Base-by-base conservation (phyloP, 441 rosid genomes). In the Flueggea neowawraea region DNA sequence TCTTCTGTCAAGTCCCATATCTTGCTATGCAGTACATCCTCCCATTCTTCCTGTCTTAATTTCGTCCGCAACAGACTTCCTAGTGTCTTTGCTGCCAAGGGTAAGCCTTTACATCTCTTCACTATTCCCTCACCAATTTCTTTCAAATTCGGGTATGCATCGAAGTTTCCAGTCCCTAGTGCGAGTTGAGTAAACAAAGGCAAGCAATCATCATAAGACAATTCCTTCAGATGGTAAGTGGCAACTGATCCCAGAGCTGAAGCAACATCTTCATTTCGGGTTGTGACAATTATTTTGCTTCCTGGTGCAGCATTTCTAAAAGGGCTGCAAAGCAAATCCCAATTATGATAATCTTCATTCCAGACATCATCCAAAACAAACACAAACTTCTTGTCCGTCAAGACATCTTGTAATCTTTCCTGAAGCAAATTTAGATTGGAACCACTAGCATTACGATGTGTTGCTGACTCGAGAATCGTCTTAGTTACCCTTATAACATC, bases 351-450 rank as follows among this genome's bases (percentile, higher is more conserved):
- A 6, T 57, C 33, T 17, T 64, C 55, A 4, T 54, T 50, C 74
- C 74, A 70, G 0, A 69, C 41, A 47, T 69, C 74, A 28, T 73
- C 78, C 48, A 69, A 49, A 52, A 73, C 64, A 41, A 73, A 3
- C 52, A 64, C 45, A 43, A 64, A 60, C 47, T 57, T 69, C 59
- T 60, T 64, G 2, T 59, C 54, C 0, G 6, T 6, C 1, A 73
- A 12, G 3, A 10, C 5, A 10, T 54, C 31, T 31, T 13, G 55
- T 16, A 73, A 16, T 11, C 16, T 10, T 6, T 3, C 54, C 6
- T 64, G 70, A 14, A 65, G 47, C 5, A 0, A 15, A 32, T 61
- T 31, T 17, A 69, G 15, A 4, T 64, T 58, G 1, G 1, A 6
- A 7, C 56, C 52, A 7, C 1, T 2, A 12, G 4, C 13, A 15